Percentiles rank a stretch among this genome's conserved stretches.
These are phyloP conservation scores for Phytopythium ostracodes DNA, from an alignment of 352 stramenopile species.

Conservation along the genomic window DNA sequence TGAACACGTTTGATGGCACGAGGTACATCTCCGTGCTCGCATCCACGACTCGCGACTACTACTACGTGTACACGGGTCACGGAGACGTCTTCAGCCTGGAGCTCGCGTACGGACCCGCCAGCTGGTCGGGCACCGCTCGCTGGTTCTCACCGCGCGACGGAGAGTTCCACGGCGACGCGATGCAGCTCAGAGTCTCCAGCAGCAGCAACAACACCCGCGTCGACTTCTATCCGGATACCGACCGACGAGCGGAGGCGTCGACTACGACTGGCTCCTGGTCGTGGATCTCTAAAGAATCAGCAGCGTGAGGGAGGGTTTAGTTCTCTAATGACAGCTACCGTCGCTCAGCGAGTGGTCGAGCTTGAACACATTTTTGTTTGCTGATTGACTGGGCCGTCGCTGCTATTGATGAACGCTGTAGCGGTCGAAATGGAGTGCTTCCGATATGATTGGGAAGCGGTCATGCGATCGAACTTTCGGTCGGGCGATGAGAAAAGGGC, in stretches of 20 bases:
- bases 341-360: neutral
- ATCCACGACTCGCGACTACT: conserved; percentile 6
- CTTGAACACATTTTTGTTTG: neutral
- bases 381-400: neutral
- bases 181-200: conserved; percentile 4
- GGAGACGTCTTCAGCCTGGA: conserved; percentile 17
- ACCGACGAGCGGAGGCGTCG: conserved; percentile 13
- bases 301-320: no score
- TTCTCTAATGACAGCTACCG: no score
- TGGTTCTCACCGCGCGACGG: conserved; percentile 23
- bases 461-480: no score
- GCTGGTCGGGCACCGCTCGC: conserved; percentile 8
- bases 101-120: conserved; percentile 7
- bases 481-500: no score
- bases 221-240: conserved; percentile 17
- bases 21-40: conserved; percentile 17
- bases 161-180: conserved; percentile 7
- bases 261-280: conserved; percentile 20
- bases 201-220: conserved; percentile 12
- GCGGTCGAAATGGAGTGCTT: no score
- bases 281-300: neutral
- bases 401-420: no score
- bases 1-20: conserved; percentile 16
- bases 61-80: conserved; percentile 18
- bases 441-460: no score